Evolutionary conservation across 805 yeast genomes (phyloP).

Genomic region (Wickerhamiella alocasiicola): DNA sequence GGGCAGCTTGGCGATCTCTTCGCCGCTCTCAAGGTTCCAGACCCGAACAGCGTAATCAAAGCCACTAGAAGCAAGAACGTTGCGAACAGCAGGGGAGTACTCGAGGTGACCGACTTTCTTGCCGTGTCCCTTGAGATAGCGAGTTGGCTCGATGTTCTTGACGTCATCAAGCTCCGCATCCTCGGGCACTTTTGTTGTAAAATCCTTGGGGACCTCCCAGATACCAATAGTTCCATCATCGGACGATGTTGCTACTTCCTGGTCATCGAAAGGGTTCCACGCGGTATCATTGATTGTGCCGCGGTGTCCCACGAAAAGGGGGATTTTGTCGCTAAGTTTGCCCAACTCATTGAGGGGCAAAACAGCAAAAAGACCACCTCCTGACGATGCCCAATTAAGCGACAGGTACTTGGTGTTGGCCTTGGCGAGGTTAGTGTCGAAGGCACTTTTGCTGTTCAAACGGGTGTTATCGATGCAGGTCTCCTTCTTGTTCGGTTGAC

Average conservation of each 20-base stretch:
- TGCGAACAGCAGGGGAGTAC: slow-evolving; percentile 79
- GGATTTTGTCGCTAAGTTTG: slow-evolving; percentile 84
- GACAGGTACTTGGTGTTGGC: slow-evolving; percentile 77
- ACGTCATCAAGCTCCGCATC: slow-evolving; percentile 38
- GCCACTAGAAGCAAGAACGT: slow-evolving; percentile 81
- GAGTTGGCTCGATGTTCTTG: slow-evolving; percentile 58
- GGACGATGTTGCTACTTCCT: slow-evolving; percentile 63
- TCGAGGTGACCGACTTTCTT: slow-evolving; percentile 87
- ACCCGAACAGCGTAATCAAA: slow-evolving; percentile 82
- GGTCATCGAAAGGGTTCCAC: slow-evolving; percentile 80
- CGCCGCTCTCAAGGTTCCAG: slow-evolving; percentile 76
- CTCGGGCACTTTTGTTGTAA: slow-evolving; percentile 44
- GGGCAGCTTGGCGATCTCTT: slow-evolving; percentile 55
- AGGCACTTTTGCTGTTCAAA: slow-evolving; percentile 57
- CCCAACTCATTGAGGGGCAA: slow-evolving; percentile 80
- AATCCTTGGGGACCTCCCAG: slow-evolving; percentile 81
- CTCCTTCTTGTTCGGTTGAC: slow-evolving; percentile 69
- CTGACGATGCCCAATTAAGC: slow-evolving; percentile 86
- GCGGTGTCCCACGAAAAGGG: slow-evolving; percentile 89
- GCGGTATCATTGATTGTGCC: slow-evolving; percentile 93
- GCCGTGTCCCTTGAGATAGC: slow-evolving; percentile 68
- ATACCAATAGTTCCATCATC: slow-evolving; percentile 73
- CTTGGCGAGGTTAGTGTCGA: slow-evolving; percentile 86
- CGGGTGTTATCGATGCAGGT: slow-evolving; percentile 54
- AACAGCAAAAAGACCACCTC: slow-evolving; percentile 96